A percentile compares a stretch with the other conserved stretches of the same genome.
Conservation (phyloP, 2,329 filamentous ascomycete genomes). For the Ascocoryne sarcoides region DNA sequence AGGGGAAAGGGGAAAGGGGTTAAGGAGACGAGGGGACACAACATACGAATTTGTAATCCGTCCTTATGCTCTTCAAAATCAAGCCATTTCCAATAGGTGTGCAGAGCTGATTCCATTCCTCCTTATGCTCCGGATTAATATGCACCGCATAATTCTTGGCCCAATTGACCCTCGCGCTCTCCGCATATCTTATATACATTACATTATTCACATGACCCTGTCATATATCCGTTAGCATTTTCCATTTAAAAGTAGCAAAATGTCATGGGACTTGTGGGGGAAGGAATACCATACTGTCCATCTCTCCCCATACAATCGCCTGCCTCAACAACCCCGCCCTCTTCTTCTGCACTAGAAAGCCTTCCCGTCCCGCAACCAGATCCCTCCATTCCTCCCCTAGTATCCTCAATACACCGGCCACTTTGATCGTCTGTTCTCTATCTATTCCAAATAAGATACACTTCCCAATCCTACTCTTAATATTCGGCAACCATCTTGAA, state of each 20-base stretch:
- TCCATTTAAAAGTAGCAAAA: neutral
- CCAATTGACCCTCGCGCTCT: constrained; percentile 75
- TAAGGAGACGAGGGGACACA: neutral
- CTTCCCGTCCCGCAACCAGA: constrained; percentile 64
- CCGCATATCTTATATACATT: constrained; percentile 74
- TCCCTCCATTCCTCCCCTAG: constrained; percentile 61
- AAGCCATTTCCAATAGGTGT: constrained; percentile 59
- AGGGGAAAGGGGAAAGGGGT: neutral
- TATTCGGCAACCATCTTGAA: constrained; percentile 56
- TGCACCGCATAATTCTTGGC: constrained; percentile 57
- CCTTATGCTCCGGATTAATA: constrained; percentile 50
- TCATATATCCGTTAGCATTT: neutral
- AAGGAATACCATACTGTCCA: constrained; percentile 53
- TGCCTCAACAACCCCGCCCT: constrained; percentile 56
- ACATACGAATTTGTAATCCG: constrained; percentile 81
- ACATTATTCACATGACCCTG: constrained; percentile 80
- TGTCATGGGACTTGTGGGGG: constrained; percentile 1
- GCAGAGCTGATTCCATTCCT: constrained; percentile 62
- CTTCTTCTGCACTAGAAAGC: constrained; percentile 57
- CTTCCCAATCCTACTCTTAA: constrained; percentile 59
- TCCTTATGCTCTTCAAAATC: constrained; percentile 70
- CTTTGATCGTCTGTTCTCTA: constrained; percentile 46
- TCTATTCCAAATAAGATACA: constrained; percentile 67
- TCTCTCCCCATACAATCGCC: constrained; percentile 75
- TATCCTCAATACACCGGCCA: constrained; percentile 48